Evolutionary conservation across 108 stramenopile genomes (phyloP), one percentile per base, ranked within the genome.

Genomic region (Skeletonema potamos): DNA sequence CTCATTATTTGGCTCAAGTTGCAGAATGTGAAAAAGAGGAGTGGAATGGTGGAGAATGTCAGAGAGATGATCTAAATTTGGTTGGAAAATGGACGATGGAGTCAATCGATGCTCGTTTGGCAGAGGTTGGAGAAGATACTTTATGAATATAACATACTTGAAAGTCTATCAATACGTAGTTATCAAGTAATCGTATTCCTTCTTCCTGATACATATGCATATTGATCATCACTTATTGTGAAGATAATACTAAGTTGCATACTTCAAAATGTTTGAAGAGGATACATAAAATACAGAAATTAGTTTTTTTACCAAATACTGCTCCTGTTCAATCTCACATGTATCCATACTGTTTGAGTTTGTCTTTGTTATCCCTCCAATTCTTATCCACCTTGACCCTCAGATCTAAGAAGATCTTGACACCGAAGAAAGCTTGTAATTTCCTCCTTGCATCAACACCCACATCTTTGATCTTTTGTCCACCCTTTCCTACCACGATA

Each of bases 341-440:
- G 78, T 98, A 98, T 11, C 97, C 97, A 83, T 86, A 96, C 41
- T 84, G 62, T 68, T 84, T 82, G 10, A 98, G 77, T 62, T 80
- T 85, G 7, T 84, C 83, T 61, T 90, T 85, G 56, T 92, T 85
- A 61, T 82, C 88, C 66, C 97, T 82, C 97, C 97, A 98, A 76
- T 97, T 91, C 82, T 96, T 96, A 72, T 95, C 88, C 9, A 98
- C 96, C 81, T 93, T 95, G 58, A 98, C 96, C 18, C 71, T 72
- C 17, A 96, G 66, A 39, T 95, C 82, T 5, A 98, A 73, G 66
- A 89, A 91, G n/a, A 97, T 85, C 74, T 80, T 74, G 9, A 66
- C 55, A 56, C 84, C 81, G 67, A 90, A 84, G 58, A 96, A 89
- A 0, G 77, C 66, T 72, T 94, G 81, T 18, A 94, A 72, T 56